These are phyloP conservation scores for Setaria viridis DNA, from an alignment of 202 grass and related monocot genomes.

Conservation along the genomic window DNA sequence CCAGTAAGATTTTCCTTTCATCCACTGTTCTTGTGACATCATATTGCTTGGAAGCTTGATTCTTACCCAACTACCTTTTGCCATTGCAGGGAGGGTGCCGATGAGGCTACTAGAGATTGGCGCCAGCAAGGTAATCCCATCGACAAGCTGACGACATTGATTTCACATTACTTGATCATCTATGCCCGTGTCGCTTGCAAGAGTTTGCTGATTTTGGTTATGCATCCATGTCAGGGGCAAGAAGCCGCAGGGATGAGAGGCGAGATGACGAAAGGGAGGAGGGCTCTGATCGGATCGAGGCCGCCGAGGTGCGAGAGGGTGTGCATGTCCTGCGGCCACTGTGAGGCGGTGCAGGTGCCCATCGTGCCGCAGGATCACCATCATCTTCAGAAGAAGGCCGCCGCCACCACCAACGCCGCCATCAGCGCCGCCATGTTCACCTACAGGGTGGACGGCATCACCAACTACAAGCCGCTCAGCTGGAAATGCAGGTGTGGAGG, in stretches of 20 bases:
- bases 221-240: background rate
- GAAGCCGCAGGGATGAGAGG: background rate
- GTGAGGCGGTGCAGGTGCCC: slow-evolving; percentile 81
- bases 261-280: slow-evolving; percentile 31
- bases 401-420: no score
- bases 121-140: slow-evolving; percentile 11
- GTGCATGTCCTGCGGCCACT: slow-evolving; percentile 79
- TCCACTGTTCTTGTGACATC: slow-evolving; percentile 6
- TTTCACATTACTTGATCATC: no score
- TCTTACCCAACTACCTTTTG: slow-evolving; percentile 6
- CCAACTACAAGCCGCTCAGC: slow-evolving; percentile 88
- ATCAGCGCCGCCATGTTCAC: slow-evolving; percentile 32
- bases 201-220: no score
- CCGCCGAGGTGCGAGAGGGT: slow-evolving; percentile 76
- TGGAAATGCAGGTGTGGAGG: slow-evolving; percentile 95
- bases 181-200: no score
- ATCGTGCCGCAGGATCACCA: slow-evolving; percentile 56
- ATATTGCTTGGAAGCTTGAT: background rate
- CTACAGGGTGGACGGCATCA: slow-evolving; percentile 52
- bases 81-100: slow-evolving; percentile 23
- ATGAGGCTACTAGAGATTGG: slow-evolving; percentile 26
- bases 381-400: background rate
- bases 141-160: no score
- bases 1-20: slow-evolving; percentile 22
- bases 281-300: slow-evolving; percentile 77